Percentiles rank a stretch among this genome's conserved stretches.
Evolutionary conservation across 148 eudicot species (phyloP).

Genomic region (Salicornia ramosissima): DNA sequence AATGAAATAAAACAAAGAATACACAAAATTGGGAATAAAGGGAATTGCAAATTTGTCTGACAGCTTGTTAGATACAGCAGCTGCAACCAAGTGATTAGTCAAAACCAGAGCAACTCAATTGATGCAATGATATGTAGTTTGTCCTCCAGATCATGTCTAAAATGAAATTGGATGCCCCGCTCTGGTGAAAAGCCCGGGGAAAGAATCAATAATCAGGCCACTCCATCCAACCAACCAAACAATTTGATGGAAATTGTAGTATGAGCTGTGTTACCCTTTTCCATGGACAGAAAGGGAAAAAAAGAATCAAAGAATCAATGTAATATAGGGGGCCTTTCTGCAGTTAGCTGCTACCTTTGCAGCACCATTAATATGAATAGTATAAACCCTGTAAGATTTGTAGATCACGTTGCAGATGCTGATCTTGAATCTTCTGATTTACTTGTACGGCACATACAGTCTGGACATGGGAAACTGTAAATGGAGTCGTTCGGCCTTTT

Average conservation of each 20-base stretch:
- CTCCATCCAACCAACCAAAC: constrained; percentile 28
- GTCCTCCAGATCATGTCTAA: constrained; percentile 31
- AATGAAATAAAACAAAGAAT: no score
- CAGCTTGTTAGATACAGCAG: constrained; percentile 62
- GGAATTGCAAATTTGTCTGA: constrained; percentile 10
- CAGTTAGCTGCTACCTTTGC: constrained; percentile 14
- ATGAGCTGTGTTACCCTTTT: constrained; percentile 28
- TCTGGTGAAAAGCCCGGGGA: constrained; percentile 22
- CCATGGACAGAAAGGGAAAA: constrained; percentile 32
- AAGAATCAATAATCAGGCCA: constrained; percentile 30
- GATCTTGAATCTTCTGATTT: constrained; percentile 59
- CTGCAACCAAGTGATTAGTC: constrained; percentile 26
- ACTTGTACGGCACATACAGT: constrained; percentile 82
- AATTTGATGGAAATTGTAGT: constrained; percentile 32
- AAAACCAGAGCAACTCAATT: constrained; percentile 21
- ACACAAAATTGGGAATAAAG: constrained; percentile 21
- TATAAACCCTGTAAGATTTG: not conserved
- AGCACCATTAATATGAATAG: constrained; percentile 16
- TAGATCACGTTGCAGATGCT: constrained; percentile 44
- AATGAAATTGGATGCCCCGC: constrained; percentile 27
- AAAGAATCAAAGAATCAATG: constrained; percentile 57
- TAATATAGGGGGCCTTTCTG: constrained; percentile 24
- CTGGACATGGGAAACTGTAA: constrained; percentile 90
- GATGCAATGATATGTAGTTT: constrained; percentile 9
- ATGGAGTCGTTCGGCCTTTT: constrained; percentile 84